Conservation (phyloP, 2,329 filamentous ascomycete genomes). For the Huntiella moniliformis region DNA sequence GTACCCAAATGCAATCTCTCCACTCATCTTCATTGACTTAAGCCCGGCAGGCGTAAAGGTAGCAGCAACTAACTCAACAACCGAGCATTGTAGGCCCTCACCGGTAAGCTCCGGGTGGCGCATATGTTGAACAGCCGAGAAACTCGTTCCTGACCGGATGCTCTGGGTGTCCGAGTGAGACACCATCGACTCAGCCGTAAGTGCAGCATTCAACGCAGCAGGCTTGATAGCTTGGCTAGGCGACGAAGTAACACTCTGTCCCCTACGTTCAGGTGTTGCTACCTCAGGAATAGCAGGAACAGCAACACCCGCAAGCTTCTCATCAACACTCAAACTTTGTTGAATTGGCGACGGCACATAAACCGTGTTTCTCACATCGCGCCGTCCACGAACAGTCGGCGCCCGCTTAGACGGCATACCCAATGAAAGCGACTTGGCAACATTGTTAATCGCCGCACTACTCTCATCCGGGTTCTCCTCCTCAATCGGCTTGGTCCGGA, state of each 20-base stretch:
- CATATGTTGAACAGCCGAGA: constrained; percentile 47
- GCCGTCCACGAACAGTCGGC: constrained; percentile 67
- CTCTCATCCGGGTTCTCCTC: constrained; percentile 61
- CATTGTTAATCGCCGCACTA: constrained; percentile 53
- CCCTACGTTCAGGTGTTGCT: neutral
- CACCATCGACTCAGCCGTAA: constrained; percentile 40
- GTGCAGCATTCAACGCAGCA: constrained; percentile 25
- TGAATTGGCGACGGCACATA: constrained; percentile 40
- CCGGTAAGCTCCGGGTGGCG: constrained; percentile 67
- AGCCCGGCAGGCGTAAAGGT: constrained; percentile 58
- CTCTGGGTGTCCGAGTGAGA: constrained; percentile 66
- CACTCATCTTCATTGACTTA: constrained; percentile 55
- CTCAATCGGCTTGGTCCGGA: constrained; percentile 56
- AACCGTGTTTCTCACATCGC: constrained; percentile 82
- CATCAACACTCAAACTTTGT: constrained; percentile 8
- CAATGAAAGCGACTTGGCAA: constrained; percentile 52
- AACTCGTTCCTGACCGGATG: constrained; percentile 69
- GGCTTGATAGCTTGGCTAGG: constrained; percentile 18
- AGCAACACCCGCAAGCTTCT: constrained; percentile 4
- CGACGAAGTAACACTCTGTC: neutral
- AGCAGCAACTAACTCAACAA: constrained; percentile 81
- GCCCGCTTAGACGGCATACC: constrained; percentile 48
- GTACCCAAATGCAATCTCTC: constrained; percentile 77
- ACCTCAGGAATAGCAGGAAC: constrained; percentile 10
- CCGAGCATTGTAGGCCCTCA: constrained; percentile 67